Percentiles rank a stretch among this genome's conserved stretches.
phyloP scores from a whole-genome alignment of 163 green algal species.

The Prototheca cutis region DNA sequence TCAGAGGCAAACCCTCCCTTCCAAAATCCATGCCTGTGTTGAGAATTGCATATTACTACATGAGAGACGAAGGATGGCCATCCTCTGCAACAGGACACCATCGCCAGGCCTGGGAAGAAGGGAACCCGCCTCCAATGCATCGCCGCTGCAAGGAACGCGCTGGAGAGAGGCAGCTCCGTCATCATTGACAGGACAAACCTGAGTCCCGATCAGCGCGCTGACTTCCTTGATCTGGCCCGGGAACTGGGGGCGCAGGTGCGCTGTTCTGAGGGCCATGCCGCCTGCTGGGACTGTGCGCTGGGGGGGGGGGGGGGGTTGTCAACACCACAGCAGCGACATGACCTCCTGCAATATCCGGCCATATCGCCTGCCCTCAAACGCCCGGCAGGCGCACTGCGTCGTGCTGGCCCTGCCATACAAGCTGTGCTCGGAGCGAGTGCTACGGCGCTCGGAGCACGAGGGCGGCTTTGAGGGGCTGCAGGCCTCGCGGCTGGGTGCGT shows the following conservation, averaged over 20 bases:
- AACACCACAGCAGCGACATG: not conserved
- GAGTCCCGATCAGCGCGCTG: constrained; percentile 28
- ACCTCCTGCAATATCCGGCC: not conserved
- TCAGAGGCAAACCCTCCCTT: not conserved
- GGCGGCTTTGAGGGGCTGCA: constrained; percentile 18
- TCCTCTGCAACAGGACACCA: constrained; percentile 25
- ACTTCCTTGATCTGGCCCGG: constrained; percentile 29
- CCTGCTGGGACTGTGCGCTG: not conserved
- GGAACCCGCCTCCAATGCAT: constrained; percentile 37
- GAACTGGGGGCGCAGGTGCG: constrained; percentile 4
- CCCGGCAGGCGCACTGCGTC: constrained; percentile 25
- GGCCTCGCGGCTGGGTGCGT: not conserved
- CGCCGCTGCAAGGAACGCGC: constrained; percentile 8
- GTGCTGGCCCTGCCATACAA: constrained; percentile 25
- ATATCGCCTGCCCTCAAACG: not conserved
- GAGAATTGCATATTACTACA: too few species aligned
- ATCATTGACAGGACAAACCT: constrained; percentile 32
- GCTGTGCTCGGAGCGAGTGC: constrained; percentile 23
- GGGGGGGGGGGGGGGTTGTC: not conserved
- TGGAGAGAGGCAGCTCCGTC: constrained; percentile 9
- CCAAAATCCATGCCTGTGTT: not conserved
- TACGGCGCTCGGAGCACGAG: constrained; percentile 16
- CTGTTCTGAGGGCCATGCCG: not conserved
- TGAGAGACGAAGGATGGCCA: too few species aligned
- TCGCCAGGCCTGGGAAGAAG: constrained; percentile 6